Conservation (phyloP, 2,329 filamentous ascomycete genomes). For the Penicillium freii region DNA sequence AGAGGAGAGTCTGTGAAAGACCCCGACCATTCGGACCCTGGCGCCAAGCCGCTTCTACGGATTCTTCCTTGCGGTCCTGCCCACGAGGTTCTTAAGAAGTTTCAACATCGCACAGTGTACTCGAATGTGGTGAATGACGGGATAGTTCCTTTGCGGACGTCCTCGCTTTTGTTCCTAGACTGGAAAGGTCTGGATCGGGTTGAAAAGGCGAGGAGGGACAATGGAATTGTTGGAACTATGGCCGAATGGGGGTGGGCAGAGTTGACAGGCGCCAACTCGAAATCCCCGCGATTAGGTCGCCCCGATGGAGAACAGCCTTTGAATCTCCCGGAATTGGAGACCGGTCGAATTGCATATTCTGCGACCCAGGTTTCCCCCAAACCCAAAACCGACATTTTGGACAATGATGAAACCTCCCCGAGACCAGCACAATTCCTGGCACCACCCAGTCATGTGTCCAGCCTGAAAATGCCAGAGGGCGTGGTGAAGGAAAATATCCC, state of each 20-base stretch:
- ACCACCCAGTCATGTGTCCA: constrained; percentile 15
- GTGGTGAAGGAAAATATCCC: constrained; percentile 18
- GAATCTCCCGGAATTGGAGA: constrained; percentile 14
- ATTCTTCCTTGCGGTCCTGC: constrained; percentile 90
- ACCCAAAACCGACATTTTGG: constrained; percentile 5
- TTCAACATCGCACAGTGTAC: constrained; percentile 87
- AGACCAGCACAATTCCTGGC: constrained; percentile 21
- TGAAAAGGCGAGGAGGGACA: constrained; percentile 89
- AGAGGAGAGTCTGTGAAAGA: constrained; percentile 59
- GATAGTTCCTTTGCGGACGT: constrained; percentile 91
- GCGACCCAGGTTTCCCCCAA: constrained; percentile 21
- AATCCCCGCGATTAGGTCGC: constrained; percentile 49
- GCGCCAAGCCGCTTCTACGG: constrained; percentile 82
- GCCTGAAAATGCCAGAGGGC: constrained; percentile 2
- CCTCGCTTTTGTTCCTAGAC: constrained; percentile 92
- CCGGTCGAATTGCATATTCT: not conserved
- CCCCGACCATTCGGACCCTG: constrained; percentile 64
- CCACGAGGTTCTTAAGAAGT: constrained; percentile 80
- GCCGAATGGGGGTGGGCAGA: constrained; percentile 95
- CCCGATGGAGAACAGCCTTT: constrained; percentile 27
- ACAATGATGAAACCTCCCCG: constrained; percentile 15
- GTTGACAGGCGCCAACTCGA: constrained; percentile 67
- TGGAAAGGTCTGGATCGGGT: constrained; percentile 93
- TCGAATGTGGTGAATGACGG: constrained; percentile 98
- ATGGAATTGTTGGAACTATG: constrained; percentile 86